phyloP scores from a whole-genome alignment of 805 yeast genomes.

The Saccharomycopsis fibuligera region DNA sequence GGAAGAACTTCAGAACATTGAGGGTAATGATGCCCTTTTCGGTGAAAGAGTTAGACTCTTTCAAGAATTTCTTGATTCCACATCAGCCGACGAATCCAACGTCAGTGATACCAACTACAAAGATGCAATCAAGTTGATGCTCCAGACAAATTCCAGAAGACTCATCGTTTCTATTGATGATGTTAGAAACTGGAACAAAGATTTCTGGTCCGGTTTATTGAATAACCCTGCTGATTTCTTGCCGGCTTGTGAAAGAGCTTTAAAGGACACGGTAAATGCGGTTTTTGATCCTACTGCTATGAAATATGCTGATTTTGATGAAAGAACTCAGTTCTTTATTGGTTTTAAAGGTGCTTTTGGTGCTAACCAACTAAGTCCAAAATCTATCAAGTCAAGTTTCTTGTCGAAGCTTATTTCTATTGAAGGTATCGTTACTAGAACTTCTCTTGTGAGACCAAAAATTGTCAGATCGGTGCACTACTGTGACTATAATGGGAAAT shows the following conservation, averaged over 20 bases:
- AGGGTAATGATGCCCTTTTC: conserved; percentile 40
- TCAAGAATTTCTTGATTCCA: conserved; percentile 68
- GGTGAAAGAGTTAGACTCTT: conserved; percentile 83
- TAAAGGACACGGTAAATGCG: conserved; percentile 71
- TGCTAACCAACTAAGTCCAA: conserved; percentile 76
- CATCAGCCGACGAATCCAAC: conserved; percentile 30
- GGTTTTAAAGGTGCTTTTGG: conserved; percentile 92
- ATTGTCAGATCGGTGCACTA: conserved; percentile 87
- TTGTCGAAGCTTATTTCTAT: conserved; percentile 78
- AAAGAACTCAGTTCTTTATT: conserved; percentile 60
- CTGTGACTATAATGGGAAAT: conserved; percentile 75
- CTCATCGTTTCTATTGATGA: conserved; percentile 79
- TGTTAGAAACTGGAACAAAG: conserved; percentile 72
- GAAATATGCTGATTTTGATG: conserved; percentile 45
- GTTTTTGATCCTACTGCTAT: conserved; percentile 59
- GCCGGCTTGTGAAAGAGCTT: conserved; percentile 85
- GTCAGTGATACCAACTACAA: conserved; percentile 54
- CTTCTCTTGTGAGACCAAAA: conserved; percentile 90
- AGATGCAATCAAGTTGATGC: conserved; percentile 66
- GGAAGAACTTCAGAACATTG: conserved; percentile 11
- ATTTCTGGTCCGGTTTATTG: conserved; percentile 71
- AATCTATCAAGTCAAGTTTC: conserved; percentile 72
- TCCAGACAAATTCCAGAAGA: conserved; percentile 58
- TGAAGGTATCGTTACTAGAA: conserved; percentile 93
- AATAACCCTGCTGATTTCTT: conserved; percentile 74